Percentiles rank a stretch among this genome's conserved stretches.
phyloP scores from a whole-genome alignment of 2,329 filamentous ascomycete genomes.

The Sarocladium brachiariae region DNA sequence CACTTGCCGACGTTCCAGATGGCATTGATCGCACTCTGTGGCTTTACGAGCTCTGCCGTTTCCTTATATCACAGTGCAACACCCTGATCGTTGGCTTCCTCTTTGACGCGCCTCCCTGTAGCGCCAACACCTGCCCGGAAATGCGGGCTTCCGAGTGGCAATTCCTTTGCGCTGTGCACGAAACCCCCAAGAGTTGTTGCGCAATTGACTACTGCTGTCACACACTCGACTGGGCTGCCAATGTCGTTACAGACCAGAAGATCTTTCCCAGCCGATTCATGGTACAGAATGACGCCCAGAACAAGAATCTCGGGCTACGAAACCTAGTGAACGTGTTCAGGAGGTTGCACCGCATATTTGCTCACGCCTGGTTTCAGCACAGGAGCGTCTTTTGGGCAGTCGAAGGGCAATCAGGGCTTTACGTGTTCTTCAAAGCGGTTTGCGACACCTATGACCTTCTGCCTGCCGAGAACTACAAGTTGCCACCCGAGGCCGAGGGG shows the following conservation, averaged over 20 bases:
- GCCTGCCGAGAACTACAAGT: conserved; percentile 90
- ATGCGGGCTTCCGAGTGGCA: conserved; percentile 99
- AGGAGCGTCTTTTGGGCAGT: conserved; percentile 91
- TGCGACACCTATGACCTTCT: conserved; percentile 88
- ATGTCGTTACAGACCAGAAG: conserved; percentile 88
- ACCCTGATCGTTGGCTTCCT: conserved; percentile 88
- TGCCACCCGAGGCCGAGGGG: conserved; percentile 88
- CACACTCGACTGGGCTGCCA: conserved; percentile 95
- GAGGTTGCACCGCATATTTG: conserved; percentile 91
- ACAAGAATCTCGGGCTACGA: conserved; percentile 60
- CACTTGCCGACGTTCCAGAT: conserved; percentile 72
- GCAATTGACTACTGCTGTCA: conserved; percentile 99
- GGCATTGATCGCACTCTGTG: conserved; percentile 82
- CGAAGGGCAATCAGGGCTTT: conserved; percentile 83
- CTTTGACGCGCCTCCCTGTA: conserved; percentile 84
- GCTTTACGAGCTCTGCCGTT: conserved; percentile 96
- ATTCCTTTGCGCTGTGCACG: conserved; percentile 95
- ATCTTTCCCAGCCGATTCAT: conserved; percentile 84
- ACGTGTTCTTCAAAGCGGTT: conserved; percentile 94
- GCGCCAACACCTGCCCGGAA: conserved; percentile 82
- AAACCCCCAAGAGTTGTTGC: conserved; percentile 92
- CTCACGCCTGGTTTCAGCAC: conserved; percentile 98
- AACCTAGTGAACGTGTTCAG: conserved; percentile 94
- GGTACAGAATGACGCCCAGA: conserved; percentile 47
- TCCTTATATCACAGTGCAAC: conserved; percentile 92